These are phyloP conservation scores for Zygotorulaspora danielsina DNA, from an alignment of 805 yeast species.

Conservation along the genomic window DNA sequence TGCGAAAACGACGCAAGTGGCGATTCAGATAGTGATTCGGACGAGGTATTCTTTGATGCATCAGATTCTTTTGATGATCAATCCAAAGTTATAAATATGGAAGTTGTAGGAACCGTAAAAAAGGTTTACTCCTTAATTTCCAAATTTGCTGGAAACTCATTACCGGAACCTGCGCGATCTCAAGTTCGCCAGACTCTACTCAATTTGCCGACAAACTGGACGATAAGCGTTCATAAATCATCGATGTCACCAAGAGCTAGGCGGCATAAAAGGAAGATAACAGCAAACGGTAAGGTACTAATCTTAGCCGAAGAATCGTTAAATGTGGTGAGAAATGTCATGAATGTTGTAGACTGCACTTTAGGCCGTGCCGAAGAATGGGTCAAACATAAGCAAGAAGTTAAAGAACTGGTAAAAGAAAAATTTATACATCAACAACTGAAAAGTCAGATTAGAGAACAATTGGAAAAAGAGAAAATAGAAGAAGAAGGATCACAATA, in stretches of 20 bases:
- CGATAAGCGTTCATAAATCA: conserved; percentile 38
- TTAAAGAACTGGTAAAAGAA: conserved; percentile 31
- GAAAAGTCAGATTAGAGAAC: conserved; percentile 22
- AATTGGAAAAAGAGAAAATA: conserved; percentile 29
- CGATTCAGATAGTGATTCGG: conserved; percentile 24
- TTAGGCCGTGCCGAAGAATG: conserved; percentile 81
- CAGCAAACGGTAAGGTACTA: conserved; percentile 66
- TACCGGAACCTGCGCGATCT: conserved; percentile 74
- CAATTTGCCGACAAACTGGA: conserved; percentile 71
- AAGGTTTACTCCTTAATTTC: conserved; percentile 84
- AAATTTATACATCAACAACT: conserved; percentile 19
- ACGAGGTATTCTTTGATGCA: conserved; percentile 36
- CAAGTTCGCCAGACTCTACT: conserved; percentile 77
- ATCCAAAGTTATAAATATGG: conserved; percentile 57
- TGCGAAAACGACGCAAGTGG: conserved; percentile 9
- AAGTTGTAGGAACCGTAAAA: conserved; percentile 82
- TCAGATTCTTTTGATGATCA: conserved; percentile 28
- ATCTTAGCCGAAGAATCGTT: conserved; percentile 84
- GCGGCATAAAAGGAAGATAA: conserved; percentile 20
- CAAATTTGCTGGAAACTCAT: conserved; percentile 69
- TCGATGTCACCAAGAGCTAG: conserved; percentile 15
- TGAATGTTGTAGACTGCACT: conserved; percentile 79
- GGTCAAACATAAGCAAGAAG: conserved; percentile 50
- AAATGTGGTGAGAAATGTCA: conserved; percentile 79
- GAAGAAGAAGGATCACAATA: conserved; percentile 8